Percentiles rank a stretch among this genome's conserved stretches.
phyloP scores from a whole-genome alignment of 345 rosid species.

The Theobroma cacao region DNA sequence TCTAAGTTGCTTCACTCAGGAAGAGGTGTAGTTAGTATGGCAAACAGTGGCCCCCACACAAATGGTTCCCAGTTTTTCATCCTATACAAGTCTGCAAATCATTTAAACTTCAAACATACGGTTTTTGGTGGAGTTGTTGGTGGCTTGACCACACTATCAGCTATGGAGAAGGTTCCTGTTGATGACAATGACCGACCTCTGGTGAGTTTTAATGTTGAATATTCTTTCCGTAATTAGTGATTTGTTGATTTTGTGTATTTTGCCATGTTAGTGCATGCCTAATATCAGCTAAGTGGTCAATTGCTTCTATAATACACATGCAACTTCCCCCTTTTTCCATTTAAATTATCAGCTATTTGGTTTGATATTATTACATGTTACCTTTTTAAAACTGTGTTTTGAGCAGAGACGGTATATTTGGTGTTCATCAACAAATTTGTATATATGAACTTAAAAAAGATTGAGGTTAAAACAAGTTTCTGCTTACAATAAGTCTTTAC shows the following conservation, averaged over 20 bases:
- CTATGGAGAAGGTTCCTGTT: conserved; percentile 89
- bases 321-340: not conserved
- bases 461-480: not conserved
- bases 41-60: conserved; percentile 94
- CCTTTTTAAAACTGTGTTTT: not conserved
- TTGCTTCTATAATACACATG: not conserved
- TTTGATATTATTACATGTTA: not conserved
- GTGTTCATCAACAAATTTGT: no score
- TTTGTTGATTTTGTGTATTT: not conserved
- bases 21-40: conserved; percentile 96
- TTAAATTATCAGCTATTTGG: not conserved
- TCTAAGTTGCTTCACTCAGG: conserved; percentile 91
- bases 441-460: no score
- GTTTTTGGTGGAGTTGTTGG: conserved; percentile 96
- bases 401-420: not conserved
- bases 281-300: not conserved
- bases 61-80: conserved; percentile 98
- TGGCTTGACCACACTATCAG: conserved; percentile 73
- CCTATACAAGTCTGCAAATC: conserved; percentile 93
- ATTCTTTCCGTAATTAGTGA: not conserved
- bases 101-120: conserved; percentile 91
- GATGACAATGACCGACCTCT: conserved; percentile 81
- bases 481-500: not conserved
- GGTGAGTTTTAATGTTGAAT: conserved; percentile 41
- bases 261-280: not conserved